phyloP scores from a whole-genome alignment of 2,329 filamentous ascomycete species.

The Tolypocladium nubicola region DNA sequence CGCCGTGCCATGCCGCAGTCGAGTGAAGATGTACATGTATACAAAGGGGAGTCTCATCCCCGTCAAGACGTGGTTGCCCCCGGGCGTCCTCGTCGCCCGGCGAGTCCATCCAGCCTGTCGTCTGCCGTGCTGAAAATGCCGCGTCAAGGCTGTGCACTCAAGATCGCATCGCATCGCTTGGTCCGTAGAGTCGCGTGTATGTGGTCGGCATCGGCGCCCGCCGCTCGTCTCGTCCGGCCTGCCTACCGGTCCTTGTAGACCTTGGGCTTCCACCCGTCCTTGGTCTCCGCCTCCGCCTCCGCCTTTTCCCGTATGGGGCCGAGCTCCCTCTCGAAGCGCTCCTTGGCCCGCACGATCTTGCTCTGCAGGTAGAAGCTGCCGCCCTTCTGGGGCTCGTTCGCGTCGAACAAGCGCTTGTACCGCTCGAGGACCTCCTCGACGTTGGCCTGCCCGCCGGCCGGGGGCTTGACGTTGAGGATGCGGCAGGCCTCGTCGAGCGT shows the following conservation, averaged over 20 bases:
- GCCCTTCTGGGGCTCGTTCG: constrained; percentile 89
- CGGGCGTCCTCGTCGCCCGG: not conserved
- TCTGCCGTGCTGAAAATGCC: not conserved
- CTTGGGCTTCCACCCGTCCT: constrained; percentile 89
- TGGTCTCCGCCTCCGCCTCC: constrained; percentile 65
- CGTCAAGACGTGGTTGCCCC: not conserved
- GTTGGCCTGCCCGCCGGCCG: constrained; percentile 60
- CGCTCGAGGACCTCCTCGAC: constrained; percentile 70
- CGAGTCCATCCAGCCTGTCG: not conserved
- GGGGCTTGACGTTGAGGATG: constrained; percentile 91
- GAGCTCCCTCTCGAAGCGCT: constrained; percentile 83
- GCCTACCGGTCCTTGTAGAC: constrained; percentile 73
- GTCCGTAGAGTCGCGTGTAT: not conserved
- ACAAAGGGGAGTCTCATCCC: constrained; percentile 15
- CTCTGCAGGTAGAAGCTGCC: constrained; percentile 98
- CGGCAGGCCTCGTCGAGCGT: constrained; percentile 94
- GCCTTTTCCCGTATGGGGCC: constrained; percentile 60
- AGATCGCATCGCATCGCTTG: not conserved
- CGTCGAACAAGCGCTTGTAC: constrained; percentile 92
- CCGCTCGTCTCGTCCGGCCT: not conserved
- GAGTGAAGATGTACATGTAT: constrained; percentile 42
- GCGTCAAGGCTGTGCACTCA: not conserved
- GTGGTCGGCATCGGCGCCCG: not conserved
- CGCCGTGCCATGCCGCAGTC: constrained; percentile 42
- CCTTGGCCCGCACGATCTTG: constrained; percentile 84